Evolutionary conservation across 352 stramenopile species (phyloP).

Genomic region (Blastocystis sp.): DNA sequence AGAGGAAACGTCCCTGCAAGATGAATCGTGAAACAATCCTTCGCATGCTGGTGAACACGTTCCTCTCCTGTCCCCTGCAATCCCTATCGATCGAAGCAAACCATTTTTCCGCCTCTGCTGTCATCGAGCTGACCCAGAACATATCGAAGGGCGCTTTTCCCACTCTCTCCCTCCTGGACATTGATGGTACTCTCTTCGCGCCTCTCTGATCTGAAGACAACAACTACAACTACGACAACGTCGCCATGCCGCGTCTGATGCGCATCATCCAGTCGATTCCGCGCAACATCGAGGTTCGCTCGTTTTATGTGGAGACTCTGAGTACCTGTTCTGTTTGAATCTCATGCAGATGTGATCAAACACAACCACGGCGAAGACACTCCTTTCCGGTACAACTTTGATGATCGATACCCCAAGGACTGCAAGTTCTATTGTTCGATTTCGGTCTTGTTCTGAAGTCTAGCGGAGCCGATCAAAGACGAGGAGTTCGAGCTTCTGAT

Average conservation of each 20-base stretch:
- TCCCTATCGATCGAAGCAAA: slow-evolving; percentile 10
- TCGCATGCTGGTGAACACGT: not conserved
- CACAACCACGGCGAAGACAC: slow-evolving; percentile 45
- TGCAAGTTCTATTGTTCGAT: slow-evolving; percentile 32
- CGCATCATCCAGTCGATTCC: not conserved
- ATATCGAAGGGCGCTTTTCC: not conserved
- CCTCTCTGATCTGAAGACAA: not conserved
- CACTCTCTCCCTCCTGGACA: not conserved
- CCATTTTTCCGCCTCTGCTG: not conserved
- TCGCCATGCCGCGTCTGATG: not conserved
- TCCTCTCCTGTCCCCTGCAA: not conserved
- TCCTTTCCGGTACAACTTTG: slow-evolving; percentile 53
- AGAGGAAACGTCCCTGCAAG: slow-evolving; percentile 30
- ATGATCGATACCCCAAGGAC: slow-evolving; percentile 10
- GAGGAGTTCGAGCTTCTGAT: slow-evolving; percentile 37
- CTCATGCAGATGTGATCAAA: slow-evolving; percentile 15
- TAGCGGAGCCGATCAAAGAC: slow-evolving; percentile 46
- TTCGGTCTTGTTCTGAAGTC: not conserved
- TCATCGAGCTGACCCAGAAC: slow-evolving; percentile 38
- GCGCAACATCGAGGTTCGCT: not conserved
- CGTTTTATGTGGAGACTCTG: slow-evolving; percentile 15
- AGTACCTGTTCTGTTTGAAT: not conserved
- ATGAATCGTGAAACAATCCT: not conserved
- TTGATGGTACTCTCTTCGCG: not conserved
- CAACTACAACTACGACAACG: slow-evolving; percentile 51